Conservation (phyloP, 1,139 yeast species). For the Geotrichum klebahnii region DNA sequence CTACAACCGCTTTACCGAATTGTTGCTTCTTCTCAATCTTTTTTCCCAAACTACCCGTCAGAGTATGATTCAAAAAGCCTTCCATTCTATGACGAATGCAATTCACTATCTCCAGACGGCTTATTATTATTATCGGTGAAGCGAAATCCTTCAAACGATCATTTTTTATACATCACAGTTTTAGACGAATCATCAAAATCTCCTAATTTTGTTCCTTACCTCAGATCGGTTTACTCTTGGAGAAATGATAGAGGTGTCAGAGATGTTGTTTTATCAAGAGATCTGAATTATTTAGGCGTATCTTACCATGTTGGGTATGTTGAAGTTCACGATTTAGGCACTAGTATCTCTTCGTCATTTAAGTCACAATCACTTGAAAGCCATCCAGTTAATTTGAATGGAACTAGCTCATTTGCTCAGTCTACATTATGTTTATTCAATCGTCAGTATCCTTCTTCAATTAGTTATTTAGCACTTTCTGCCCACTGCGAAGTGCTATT, state of each 20-base stretch:
- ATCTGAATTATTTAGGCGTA: conserved; percentile 16
- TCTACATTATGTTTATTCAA: conserved; percentile 22
- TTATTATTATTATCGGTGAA: conserved; percentile 13
- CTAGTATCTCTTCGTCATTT: background rate
- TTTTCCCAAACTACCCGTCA: conserved; percentile 4
- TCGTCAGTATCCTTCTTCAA: conserved; percentile 34
- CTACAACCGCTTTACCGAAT: conserved; percentile 17
- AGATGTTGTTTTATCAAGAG: conserved; percentile 20
- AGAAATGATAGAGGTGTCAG: conserved; percentile 16
- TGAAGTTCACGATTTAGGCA: conserved; percentile 20
- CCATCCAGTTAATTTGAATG: conserved; percentile 8
- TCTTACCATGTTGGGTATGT: conserved; percentile 23
- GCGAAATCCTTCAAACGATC: conserved; percentile 15
- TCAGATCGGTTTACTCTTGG: conserved; percentile 18
- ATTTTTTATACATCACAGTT: conserved; percentile 15
- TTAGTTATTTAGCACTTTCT: conserved; percentile 33
- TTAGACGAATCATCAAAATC: conserved; percentile 7
- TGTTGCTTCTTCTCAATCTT: conserved; percentile 7
- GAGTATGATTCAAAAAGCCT: background rate
- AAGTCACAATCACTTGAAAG: background rate
- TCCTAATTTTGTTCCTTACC: conserved; percentile 8
- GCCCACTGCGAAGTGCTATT: conserved; percentile 32
- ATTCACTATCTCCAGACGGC: conserved; percentile 21
- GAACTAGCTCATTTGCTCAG: background rate
- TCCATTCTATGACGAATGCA: conserved; percentile 14